These are phyloP conservation scores for Rhododendron molle DNA, from an alignment of 148 eudicot genomes.

Conservation along the genomic window DNA sequence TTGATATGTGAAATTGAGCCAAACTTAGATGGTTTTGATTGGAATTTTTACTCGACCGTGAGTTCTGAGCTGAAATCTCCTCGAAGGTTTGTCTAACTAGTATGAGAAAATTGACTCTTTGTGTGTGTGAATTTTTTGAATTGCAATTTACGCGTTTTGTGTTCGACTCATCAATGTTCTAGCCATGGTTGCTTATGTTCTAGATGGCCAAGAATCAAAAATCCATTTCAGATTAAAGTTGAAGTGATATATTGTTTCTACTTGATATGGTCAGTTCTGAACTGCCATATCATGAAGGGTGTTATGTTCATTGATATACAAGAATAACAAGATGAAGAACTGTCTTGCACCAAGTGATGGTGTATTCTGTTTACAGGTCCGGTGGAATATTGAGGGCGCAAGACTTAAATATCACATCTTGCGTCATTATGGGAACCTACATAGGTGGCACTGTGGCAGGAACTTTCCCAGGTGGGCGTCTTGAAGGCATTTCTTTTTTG, in stretches of 20 bases:
- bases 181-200: neutral
- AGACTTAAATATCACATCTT: conserved; percentile 64
- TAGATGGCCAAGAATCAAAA: neutral
- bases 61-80: neutral
- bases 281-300: neutral
- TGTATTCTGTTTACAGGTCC: conserved; percentile 39
- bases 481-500: neutral
- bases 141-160: neutral
- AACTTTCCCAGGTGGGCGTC: conserved; percentile 60
- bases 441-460: conserved; percentile 50
- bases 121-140: neutral
- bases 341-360: neutral
- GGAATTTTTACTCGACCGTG: neutral
- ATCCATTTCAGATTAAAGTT: neutral
- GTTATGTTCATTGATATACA: neutral
- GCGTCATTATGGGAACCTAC: conserved; percentile 60
- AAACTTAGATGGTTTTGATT: neutral
- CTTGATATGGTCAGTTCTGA: neutral
- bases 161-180: neutral
- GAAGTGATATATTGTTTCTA: neutral
- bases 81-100: neutral
- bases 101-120: neutral
- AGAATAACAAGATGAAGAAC: too few relatives aligned
- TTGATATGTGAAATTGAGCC: conserved; percentile 3
- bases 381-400: conserved; percentile 54